These are phyloP conservation scores for Coniochaeta sp. DNA, from an alignment of 2,329 filamentous ascomycete genomes.

Conservation along the genomic window DNA sequence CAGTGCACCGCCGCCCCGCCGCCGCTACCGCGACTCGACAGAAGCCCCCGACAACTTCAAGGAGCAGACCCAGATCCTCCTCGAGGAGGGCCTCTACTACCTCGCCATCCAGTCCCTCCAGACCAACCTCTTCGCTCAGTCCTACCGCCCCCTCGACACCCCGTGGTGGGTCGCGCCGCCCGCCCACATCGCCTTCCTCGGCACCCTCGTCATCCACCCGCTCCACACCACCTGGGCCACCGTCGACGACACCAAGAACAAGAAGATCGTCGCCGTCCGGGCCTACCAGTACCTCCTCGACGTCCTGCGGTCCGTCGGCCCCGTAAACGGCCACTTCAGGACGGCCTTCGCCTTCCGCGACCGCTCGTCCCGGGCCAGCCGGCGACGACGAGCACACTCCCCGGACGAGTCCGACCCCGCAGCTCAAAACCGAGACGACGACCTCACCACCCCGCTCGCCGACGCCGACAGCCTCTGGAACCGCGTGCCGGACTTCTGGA, in stretches of 20 bases:
- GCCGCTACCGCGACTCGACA: constrained; percentile 43
- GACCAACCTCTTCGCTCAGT: constrained; percentile 8
- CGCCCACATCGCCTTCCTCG: constrained; percentile 68
- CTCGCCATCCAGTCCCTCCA: neutral
- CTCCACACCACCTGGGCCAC: constrained; percentile 66
- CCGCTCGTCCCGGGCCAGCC: constrained; percentile 26
- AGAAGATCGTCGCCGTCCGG: constrained; percentile 54
- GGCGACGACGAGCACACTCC: constrained; percentile 30
- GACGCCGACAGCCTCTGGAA: constrained; percentile 62
- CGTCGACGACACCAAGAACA: constrained; percentile 54
- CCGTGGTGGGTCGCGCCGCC: constrained; percentile 61
- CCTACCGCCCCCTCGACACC: constrained; percentile 14
- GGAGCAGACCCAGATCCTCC: constrained; percentile 61
- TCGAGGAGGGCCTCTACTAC: constrained; percentile 61
- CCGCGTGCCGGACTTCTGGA: constrained; percentile 83
- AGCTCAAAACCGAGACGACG: constrained; percentile 37
- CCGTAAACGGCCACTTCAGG: constrained; percentile 61
- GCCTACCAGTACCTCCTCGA: constrained; percentile 66
- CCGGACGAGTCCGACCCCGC: constrained; percentile 28
- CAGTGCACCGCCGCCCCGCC: neutral
- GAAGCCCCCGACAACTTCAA: constrained; percentile 56
- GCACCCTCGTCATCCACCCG: constrained; percentile 77
- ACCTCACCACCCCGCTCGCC: constrained; percentile 53
- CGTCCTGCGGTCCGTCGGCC: constrained; percentile 57
- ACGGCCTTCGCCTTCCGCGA: constrained; percentile 62